Evolutionary conservation across 2,329 filamentous ascomycete species (phyloP), one percentile per base, ranked within the genome.

Genomic region (Curvularia lunata): DNA sequence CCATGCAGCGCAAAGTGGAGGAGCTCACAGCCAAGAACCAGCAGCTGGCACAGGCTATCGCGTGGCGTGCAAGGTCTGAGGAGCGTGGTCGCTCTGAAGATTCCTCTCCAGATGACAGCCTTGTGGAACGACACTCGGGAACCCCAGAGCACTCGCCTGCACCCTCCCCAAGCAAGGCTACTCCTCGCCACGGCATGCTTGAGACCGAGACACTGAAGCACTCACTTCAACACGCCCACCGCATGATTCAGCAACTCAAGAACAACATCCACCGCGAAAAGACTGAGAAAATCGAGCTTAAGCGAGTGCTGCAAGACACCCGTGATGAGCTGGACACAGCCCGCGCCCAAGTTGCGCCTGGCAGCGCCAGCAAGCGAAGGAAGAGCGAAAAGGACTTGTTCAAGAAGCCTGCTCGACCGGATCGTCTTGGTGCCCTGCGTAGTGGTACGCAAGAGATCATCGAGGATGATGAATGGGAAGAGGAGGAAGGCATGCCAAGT

Each of bases 191-290:
- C 77, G 88, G 91, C 37, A 88, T 92, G 78, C 84, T 99, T n/a
- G 95, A 99, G 77, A 90, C 92, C 0, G 95, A 99, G 79, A 99
- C 95, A 0, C 81, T 99, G 66, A 96, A 95, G 80, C 96, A 93
- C 52, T 97, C 94, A 25, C 84, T 98, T 27, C 89, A 92, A 66
- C 95, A 99, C 75, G 94, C 95, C 38, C 95, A 98, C 76, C 88
- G 94, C 56, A 97, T 96, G 79, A 97, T 99, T 58, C 94, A 98
- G 75, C 96, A 92, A 70, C 86, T 98, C 67, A 92, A 96, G 78
- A 92, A 90, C 75, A 96, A 93, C 70, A 91, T 98, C 46, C 94
- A 99, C 76, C 90, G 95, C 32, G 95, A 99, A 77, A 99, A 98
- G 87, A 97, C 94, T 0, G 95, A 99, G 77, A 99, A 97, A 82